Base-by-base conservation (phyloP, 1,139 yeast genomes). In the Yamadazyma conglobata region DNA sequence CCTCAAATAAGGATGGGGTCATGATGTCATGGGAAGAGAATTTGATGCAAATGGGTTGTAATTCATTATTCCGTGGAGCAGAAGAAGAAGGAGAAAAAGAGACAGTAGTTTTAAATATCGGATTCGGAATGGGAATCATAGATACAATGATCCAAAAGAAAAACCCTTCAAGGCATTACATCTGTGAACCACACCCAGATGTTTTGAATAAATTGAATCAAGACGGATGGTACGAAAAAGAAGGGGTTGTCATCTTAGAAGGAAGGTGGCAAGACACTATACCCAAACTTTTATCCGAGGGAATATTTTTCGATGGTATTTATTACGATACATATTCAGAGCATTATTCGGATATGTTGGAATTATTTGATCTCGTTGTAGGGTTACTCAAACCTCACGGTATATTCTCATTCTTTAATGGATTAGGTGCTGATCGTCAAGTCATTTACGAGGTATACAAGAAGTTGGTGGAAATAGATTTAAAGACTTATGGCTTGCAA, bases 1-100 rank as follows among this genome's bases (percentile, higher is more conserved):
- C 97, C 2, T 70, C 76, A 38, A 77, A 74, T 18, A 70, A 77
- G 28, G 97, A 89, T 48, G 97, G 96, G 16, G 96, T 89, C 3
- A 89, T 89, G 97, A 89, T 89, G 97, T 82, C 83, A 44, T 89
- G 97, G 97, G 97, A 89, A 55, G 71, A 77, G 4, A 77, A 78
- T 17, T 68, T 89, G 34, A 89, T 89, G 97, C 64, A 70, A 37
- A 65, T 79, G 14, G 94, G 95, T 1, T 82, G 95, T 35, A 78
- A 81, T 16, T 62, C 88, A 0, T 53, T 88, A 11, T 77, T 81
- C 53, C 60, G 64, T 31, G 52, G 38, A 1, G 55, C 47, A n/a
- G 52, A 50, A 23, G 60, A 55, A 28, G 39, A 43, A 10, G 28
- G 28, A 5, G 30, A 34, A 6, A 34, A 33, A 13, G 35, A 73